Base-by-base conservation (phyloP, 2,329 filamentous ascomycete species). In the Geosmithia putterillii region DNA sequence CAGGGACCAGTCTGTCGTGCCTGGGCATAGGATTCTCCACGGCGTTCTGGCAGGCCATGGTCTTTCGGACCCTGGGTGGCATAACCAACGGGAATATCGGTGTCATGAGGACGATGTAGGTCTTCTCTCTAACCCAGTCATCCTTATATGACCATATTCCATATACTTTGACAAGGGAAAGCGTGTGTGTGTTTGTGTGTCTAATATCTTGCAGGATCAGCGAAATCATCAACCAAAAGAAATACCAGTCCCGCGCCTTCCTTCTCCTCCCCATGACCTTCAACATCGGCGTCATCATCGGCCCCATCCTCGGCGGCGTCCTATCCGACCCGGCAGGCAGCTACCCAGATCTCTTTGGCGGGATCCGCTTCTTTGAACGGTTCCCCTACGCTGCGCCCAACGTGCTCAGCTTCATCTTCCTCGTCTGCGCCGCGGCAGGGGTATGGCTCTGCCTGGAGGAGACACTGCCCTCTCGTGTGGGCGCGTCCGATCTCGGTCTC, bases 211-310 rank as follows among this genome's bases (percentile, higher is more conserved):
- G 36, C 7, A 61, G 58, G 58, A 71, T 89, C 43, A 74, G 75
- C 32, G 85, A 89, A 60, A 80, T 81, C 51, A 81, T 79, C 54
- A 82, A 79, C 0, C 65, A 74, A 34, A 73, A 74, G 48, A 55
- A 52, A 17, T 88, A 77, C 1, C 83, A 89, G 57, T 82, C 84
- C 0, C 66, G 74, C 38, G 78, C 80, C 0, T 90, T 89, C 54
- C 79, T 81, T 51, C 79, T 79, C 57, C 85, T 89, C 50, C 82
- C 83, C 17, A 85, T 90, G 57, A 69, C 74, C 0, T 79, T 79
- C 15, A 89, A 89, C 51, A 42, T 89, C 5, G 85, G 85, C 2
- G 77, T 88, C 40, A 79, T 86, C 47, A 43, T 86, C 2, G 85
- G 85, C 0, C 83, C 84, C 4, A 54, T 85, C 17, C 55, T 86